phyloP scores from a whole-genome alignment of 352 stramenopile species.

The Saprolegnia parasitica region DNA sequence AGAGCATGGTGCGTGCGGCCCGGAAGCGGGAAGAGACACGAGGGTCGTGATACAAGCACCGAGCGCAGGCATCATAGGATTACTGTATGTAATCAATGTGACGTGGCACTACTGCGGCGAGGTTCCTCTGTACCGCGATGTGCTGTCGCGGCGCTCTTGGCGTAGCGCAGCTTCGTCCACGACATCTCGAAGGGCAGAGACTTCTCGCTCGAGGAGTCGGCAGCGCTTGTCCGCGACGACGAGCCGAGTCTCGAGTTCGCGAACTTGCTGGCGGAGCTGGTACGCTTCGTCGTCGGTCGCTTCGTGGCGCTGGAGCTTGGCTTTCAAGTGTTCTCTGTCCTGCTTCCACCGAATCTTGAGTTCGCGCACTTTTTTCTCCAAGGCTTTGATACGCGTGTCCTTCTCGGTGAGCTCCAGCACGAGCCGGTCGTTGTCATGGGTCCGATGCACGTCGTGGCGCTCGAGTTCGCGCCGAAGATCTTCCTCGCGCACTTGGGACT shows the following conservation, averaged over 20 bases:
- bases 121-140: no score
- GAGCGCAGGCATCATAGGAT: background rate
- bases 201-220: slow-evolving; percentile 32
- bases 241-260: background rate
- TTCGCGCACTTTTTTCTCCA: slow-evolving; percentile 25
- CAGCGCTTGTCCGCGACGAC: slow-evolving; percentile 6
- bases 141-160: background rate
- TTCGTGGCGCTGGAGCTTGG: background rate
- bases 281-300: background rate
- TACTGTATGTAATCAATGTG: no score
- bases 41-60: background rate
- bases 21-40: slow-evolving; percentile 5
- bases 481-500: slow-evolving; percentile 4
- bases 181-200: slow-evolving; percentile 29
- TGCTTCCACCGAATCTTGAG: slow-evolving; percentile 24
- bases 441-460: background rate
- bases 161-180: slow-evolving; percentile 18
- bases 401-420: background rate
- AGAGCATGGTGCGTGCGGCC: background rate
- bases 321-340: slow-evolving; percentile 24
- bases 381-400: background rate
- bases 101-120: no score
- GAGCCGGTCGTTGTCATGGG: background rate
- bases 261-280: slow-evolving; percentile 6
- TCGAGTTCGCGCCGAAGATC: slow-evolving; percentile 8